Base-by-base conservation (phyloP, 805 yeast genomes). In the Torulaspora gathmanii region DNA sequence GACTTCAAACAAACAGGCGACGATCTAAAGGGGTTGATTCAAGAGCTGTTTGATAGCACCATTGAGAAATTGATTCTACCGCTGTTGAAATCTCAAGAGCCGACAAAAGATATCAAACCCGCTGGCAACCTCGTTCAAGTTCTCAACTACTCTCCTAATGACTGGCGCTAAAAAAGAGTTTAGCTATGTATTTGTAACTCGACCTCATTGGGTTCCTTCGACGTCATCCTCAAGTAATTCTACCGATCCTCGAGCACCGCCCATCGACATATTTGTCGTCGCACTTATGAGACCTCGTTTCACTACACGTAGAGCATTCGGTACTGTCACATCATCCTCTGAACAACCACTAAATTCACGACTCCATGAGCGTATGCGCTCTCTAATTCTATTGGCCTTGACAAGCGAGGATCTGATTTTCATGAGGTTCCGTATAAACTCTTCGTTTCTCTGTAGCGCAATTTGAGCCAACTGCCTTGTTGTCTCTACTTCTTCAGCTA, bases 1-100 rank as follows among this genome's bases (percentile, higher is more conserved):
- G 99, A 93, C 61, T 93, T 93, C 69, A 89, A 88, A 58, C 99
- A 93, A 67, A 93, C 98, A 0, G 99, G 99, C 13, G 77, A 70
- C 12, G 83, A 76, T 6, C 70, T 91, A 55, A 85, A 83, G 58
- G 70, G 55, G 2, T 57, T 88, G 17, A 85, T 93, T 25, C 72
- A 73, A 51, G 83, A 75, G 28, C 69, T 90, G 35, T 85, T 90
- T 56, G 80, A 75, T 22, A 74, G 73, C 9, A 77, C 80, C 0
- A 77, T 79, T 0, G 56, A 64, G 3, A 62, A 66, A 7, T 71
- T 75, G 8, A 77, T 83, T 27, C 67, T 58, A 9, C 85, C 86
- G 3, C 71, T 77, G 54, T 60, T 77, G 27, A 38, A 48, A n/a
- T 40, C 48, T 4, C 31, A 53, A 44, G 15, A 59, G 47, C 7